phyloP scores from a whole-genome alignment of 176 grass and related monocot species.

The Aechmea fasciata region DNA sequence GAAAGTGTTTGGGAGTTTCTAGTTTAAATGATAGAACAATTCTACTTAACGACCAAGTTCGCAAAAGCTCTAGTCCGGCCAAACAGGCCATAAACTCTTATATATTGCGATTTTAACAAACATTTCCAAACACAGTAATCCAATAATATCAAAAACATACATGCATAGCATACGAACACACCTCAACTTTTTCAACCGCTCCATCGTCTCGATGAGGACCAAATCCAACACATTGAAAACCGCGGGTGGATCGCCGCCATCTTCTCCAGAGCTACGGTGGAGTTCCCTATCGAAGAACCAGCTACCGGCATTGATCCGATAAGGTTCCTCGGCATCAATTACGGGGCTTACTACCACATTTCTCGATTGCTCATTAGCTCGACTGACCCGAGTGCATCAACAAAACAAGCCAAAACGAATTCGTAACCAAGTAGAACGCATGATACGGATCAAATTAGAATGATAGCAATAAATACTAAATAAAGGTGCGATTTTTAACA shows the following conservation, averaged over 20 bases:
- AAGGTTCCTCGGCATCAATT: slow-evolving; percentile 23
- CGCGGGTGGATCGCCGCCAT: slow-evolving; percentile 25
- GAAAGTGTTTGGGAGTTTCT: no score
- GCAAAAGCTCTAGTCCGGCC: no score
- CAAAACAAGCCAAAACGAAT: not conserved
- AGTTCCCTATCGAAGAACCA: slow-evolving; percentile 2
- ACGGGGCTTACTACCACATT: not conserved
- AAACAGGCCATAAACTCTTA: no score
- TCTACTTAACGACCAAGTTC: no score
- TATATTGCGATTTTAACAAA: no score
- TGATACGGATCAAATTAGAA: not conserved
- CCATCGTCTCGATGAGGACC: slow-evolving; percentile 37
- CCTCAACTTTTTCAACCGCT: slow-evolving; percentile 43
- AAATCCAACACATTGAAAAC: slow-evolving; percentile 44
- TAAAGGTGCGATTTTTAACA: slow-evolving; percentile 3
- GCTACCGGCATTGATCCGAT: slow-evolving; percentile 13
- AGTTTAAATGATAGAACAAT: no score
- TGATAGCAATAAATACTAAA: not conserved
- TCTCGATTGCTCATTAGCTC: not conserved
- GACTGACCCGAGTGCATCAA: not conserved
- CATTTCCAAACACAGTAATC: no score
- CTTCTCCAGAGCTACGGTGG: slow-evolving; percentile 3
- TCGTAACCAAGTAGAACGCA: not conserved
- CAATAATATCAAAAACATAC: not conserved
- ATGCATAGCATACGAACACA: slow-evolving; percentile 1